Evolutionary conservation across 2,329 filamentous ascomycete species (phyloP), one percentile per base, ranked within the genome.

Genomic region (Aspergillus neotritici): DNA sequence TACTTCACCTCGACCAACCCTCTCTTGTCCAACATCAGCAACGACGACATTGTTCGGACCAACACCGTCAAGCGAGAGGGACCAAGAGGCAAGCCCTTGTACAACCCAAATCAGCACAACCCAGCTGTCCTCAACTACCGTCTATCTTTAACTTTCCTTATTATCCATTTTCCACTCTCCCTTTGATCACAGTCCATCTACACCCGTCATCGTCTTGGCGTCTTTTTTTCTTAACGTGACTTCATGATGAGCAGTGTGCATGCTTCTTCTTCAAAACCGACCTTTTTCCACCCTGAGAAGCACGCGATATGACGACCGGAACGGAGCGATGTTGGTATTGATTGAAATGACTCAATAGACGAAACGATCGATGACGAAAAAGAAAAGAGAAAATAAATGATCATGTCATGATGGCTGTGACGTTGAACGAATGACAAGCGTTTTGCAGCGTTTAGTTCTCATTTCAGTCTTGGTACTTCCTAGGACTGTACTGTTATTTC

Each of bases 141-240:
- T 8, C 21, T 25, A 31, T 47, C 40, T 39, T 33, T 44, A 38
- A 14, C 36, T 38, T 38, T 38, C 21, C 25, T 29, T 38, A 25
- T 25, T 25, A 6, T 29, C 21, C n/a, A n/a, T n/a, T 6, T 21
- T 16, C 25, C 34, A 14, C 13, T 12, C n/a, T 37, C 12, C 38
- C 35, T 44, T 31, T 9, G 21, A 25, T 25, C 21, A 25, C 21
- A 25, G 21, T 25, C 21, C 21, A 9, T 25, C 21, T 9, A 25
- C 21, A 4, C 21, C 4, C 7, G 21, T 25, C 21, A 25, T 25
- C 21, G 6, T 25, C 21, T 25, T 25, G 21, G 21, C 21, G 21
- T 25, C 21, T 25, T 25, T 25, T 25, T 25, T 17, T 17, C 17
- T 25, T 25, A 8, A 25, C 21, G 7, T 25, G 21, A 25, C 21